Conservation (phyloP, 371 early-diverging fungal species). For the Rhizomucor miehei region DNA sequence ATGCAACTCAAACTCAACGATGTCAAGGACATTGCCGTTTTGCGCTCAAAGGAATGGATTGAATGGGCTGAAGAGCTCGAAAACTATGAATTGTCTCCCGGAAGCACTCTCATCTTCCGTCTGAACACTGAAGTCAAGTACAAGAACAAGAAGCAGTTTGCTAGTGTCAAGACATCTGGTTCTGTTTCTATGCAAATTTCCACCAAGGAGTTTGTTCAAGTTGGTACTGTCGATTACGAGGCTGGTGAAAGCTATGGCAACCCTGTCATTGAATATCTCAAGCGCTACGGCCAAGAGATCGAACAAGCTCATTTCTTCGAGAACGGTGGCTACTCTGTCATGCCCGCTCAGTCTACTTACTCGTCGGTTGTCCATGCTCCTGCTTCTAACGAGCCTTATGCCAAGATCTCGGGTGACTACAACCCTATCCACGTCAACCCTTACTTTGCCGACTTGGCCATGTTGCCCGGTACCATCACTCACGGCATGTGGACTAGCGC, state of each 20-base stretch:
- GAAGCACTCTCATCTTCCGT: constrained; percentile 81
- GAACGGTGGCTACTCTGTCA: constrained; percentile 91
- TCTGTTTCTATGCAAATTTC: constrained; percentile 82
- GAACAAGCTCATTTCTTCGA: constrained; percentile 82
- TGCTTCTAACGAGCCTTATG: constrained; percentile 84
- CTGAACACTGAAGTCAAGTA: constrained; percentile 77
- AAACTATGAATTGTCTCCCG: constrained; percentile 61
- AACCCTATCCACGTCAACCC: constrained; percentile 97
- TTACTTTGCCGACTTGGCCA: constrained; percentile 91
- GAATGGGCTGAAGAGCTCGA: constrained; percentile 68
- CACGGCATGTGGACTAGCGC: constrained; percentile 99
- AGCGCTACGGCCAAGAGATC: constrained; percentile 75
- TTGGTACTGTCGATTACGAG: constrained; percentile 80
- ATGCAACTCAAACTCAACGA: constrained; percentile 74
- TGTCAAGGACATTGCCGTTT: constrained; percentile 83
- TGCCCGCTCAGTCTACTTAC: constrained; percentile 81
- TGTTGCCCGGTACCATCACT: constrained; percentile 93
- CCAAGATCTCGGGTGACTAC: constrained; percentile 86
- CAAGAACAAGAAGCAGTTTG: constrained; percentile 70
- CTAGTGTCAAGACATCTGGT: constrained; percentile 75
- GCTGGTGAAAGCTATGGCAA: constrained; percentile 77
- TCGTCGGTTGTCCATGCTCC: constrained; percentile 82
- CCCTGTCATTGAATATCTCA: constrained; percentile 79
- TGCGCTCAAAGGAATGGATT: constrained; percentile 91
- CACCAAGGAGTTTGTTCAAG: constrained; percentile 78